These are phyloP conservation scores for Syncephalastrum monosporum DNA, from an alignment of 371 early-diverging fungal species.

Conservation along the genomic window DNA sequence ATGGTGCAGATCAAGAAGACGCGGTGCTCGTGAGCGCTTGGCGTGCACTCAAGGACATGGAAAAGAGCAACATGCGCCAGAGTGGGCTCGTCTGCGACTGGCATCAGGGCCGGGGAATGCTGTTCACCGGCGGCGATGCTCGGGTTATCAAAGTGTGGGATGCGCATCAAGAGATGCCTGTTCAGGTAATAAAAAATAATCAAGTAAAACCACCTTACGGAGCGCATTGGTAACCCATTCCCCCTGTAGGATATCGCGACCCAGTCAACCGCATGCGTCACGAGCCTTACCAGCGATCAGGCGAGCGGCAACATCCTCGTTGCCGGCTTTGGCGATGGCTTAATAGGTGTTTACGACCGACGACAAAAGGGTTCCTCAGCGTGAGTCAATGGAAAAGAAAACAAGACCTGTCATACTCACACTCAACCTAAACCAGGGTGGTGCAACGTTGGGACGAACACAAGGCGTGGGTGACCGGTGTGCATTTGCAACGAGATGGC, in stretches of 20 bases:
- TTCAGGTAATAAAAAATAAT: conserved; percentile 44
- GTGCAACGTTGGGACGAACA: conserved; percentile 69
- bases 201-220: not conserved
- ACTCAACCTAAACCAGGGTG: conserved; percentile 29
- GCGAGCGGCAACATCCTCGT: conserved; percentile 66
- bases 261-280: conserved; percentile 61
- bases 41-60: conserved; percentile 73
- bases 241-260: conserved; percentile 67
- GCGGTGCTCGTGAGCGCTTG: conserved; percentile 71
- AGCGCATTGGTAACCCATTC: not conserved
- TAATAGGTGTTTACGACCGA: conserved; percentile 77
- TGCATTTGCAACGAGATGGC: conserved; percentile 65
- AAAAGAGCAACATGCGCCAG: conserved; percentile 54
- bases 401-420: not conserved
- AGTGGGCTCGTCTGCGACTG: conserved; percentile 74
- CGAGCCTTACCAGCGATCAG: conserved; percentile 73
- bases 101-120: conserved; percentile 72
- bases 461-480: conserved; percentile 59
- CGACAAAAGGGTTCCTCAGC: conserved; percentile 55
- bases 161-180: conserved; percentile 73
- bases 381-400: conserved; percentile 23
- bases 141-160: conserved; percentile 81
- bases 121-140: conserved; percentile 76
- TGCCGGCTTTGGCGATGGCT: conserved; percentile 83
- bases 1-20: conserved; percentile 55